These are phyloP conservation scores for Dichotomopilus funicola DNA, from an alignment of 2,329 filamentous ascomycete species.

Conservation along the genomic window DNA sequence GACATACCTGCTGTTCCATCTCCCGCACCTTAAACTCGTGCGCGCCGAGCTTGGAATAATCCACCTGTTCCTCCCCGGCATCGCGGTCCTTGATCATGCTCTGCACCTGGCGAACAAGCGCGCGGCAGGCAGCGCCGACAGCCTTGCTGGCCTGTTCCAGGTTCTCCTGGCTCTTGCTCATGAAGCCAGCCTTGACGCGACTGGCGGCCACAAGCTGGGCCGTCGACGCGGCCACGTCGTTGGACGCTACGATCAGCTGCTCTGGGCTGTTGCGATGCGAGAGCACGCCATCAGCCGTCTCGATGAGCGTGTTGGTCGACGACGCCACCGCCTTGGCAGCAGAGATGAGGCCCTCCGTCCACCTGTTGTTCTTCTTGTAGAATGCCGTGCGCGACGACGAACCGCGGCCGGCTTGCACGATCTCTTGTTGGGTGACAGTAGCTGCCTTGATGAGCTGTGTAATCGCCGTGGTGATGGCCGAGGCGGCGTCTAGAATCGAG, in stretches of 20 bases:
- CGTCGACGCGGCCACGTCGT: conserved; percentile 92
- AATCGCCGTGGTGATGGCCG: conserved; percentile 90
- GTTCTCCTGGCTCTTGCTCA: conserved; percentile 91
- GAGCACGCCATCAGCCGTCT: conserved; percentile 94
- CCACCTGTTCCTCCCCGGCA: conserved; percentile 72
- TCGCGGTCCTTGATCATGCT: conserved; percentile 84
- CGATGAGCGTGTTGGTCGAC: conserved; percentile 92
- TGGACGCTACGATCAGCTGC: conserved; percentile 95
- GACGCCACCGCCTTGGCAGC: conserved; percentile 92
- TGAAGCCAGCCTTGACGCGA: conserved; percentile 94
- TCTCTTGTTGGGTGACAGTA: conserved; percentile 88
- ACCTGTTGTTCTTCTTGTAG: conserved; percentile 99
- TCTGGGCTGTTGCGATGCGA: conserved; percentile 88
- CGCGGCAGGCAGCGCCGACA: conserved; percentile 80
- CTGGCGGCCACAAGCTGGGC: conserved; percentile 94
- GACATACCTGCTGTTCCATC: conserved; percentile 96
- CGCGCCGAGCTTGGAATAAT: conserved; percentile 80
- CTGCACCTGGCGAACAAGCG: conserved; percentile 88
- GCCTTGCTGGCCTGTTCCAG: conserved; percentile 89
- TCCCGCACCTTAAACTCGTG: conserved; percentile 98
- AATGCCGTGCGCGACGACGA: conserved; percentile 85
- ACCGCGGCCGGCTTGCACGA: conserved; percentile 86
- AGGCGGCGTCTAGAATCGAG: conserved; percentile 85
- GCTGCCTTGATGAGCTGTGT: conserved; percentile 92
- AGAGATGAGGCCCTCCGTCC: conserved; percentile 96